Evolutionary conservation across 345 rosid genomes (phyloP).

Genomic region (Capsella bursapastoris): DNA sequence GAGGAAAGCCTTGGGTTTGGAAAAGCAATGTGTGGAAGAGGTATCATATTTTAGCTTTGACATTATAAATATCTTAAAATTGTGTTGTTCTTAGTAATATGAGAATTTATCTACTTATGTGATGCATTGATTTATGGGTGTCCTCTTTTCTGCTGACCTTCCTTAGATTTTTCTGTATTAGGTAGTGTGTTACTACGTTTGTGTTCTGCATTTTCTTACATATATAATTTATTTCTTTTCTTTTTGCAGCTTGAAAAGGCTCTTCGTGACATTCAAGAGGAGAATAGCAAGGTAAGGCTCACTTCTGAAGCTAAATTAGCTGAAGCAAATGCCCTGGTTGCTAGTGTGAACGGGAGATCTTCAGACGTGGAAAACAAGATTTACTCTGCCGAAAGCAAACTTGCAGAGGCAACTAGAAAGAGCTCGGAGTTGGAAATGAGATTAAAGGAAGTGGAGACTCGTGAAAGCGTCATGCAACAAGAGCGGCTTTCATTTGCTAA

Average conservation of each 20-base stretch:
- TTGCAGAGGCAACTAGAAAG: constrained; percentile 70
- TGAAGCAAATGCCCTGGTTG: constrained; percentile 65
- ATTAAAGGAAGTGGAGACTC: constrained; percentile 75
- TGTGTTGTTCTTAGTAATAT: background rate
- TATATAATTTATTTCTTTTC: background rate
- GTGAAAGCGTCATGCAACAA: constrained; percentile 65
- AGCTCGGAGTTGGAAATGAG: constrained; percentile 70
- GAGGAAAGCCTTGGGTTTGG: constrained; percentile 61
- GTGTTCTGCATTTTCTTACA: constrained; percentile 18
- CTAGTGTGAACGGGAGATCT: constrained; percentile 67
- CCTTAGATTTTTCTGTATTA: constrained; percentile 15
- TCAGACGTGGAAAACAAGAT: constrained; percentile 65
- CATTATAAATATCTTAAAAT: background rate
- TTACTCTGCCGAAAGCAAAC: constrained; percentile 64
- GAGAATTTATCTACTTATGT: background rate
- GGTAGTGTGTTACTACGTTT: background rate
- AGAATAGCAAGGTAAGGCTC: constrained; percentile 54
- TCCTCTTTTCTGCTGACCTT: constrained; percentile 22
- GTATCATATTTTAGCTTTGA: constrained; percentile 45
- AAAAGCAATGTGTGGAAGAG: constrained; percentile 70
- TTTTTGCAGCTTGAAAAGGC: constrained; percentile 84
- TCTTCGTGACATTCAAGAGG: constrained; percentile 59
- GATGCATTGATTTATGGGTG: constrained; percentile 10
- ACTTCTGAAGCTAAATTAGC: constrained; percentile 65
- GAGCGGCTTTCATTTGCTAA: constrained; percentile 67